Base-by-base conservation (phyloP, 768 basidiomycete genomes). In the Xerocomus spinulosus region DNA sequence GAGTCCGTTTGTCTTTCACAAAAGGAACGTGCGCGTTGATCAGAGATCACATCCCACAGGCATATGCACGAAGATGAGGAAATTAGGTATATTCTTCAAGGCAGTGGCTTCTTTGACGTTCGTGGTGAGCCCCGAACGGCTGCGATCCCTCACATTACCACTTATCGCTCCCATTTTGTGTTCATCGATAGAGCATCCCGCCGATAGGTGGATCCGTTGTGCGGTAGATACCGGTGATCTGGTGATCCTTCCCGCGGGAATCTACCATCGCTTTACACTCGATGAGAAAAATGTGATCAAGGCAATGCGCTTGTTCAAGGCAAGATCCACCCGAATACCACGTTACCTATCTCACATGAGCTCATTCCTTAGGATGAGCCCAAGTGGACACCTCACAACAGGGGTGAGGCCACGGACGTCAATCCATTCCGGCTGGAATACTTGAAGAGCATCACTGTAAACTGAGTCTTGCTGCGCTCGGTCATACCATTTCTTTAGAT, bases 1-100 rank as follows among this genome's bases (percentile, higher is more conserved):
- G 91, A 93, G 88, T 90, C 57, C 51, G 83, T 64, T 10, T 13
- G 17, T 20, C 12, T 23, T 20, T 2, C 26, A 20, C 7, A 44
- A n/a, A n/a, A n/a, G n/a, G n/a, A n/a, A n/a, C n/a, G n/a, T n/a
- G n/a, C n/a, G n/a, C n/a, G 46, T 38, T 46, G 38, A 55, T 40
- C 21, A 30, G 24, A 33, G 13, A n/a, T 25, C 0, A 8, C 14
- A 44, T 21, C 21, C 4, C 0, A 23, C 55, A 90, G 89, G 58
- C 92, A 96, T 58, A 78, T 97, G 74, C 94, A 96, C 58, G 92
- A 96, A 66, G 93, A 96, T 58, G 93, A 97, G 60, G 93, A 97
- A 68, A 95, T 94, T 60, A 76, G 93, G 8, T 97, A 89, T 58
- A 81, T 94, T 56, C 75, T 92, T 33, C 73, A 77, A 1, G 94